These are phyloP conservation scores for Barnettozyma pratensis DNA, from an alignment of 805 yeast genomes.

Conservation along the genomic window DNA sequence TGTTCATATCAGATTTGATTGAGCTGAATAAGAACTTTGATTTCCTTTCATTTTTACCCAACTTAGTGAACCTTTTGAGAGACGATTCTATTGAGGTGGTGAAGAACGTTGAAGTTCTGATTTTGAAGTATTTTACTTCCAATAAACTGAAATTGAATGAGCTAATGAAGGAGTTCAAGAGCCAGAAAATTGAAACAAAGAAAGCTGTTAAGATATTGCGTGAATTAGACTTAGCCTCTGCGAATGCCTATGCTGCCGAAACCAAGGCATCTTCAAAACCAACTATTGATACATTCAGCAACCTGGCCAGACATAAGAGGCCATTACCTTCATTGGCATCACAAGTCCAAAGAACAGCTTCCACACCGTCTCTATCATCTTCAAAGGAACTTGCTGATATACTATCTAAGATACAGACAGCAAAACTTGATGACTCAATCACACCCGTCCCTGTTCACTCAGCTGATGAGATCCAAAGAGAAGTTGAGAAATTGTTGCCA, in stretches of 20 bases:
- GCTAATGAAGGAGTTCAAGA: slow-evolving; percentile 17
- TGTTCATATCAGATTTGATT: slow-evolving; percentile 39
- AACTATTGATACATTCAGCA: slow-evolving; percentile 24
- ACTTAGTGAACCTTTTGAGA: slow-evolving; percentile 21
- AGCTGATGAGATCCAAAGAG: slow-evolving; percentile 20
- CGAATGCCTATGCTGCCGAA: slow-evolving; percentile 17
- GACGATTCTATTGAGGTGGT: slow-evolving; percentile 23
- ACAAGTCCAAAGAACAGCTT: slow-evolving; percentile 1
- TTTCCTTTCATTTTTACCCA: slow-evolving; percentile 25
- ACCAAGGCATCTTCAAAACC: slow-evolving; percentile 10
- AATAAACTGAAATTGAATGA: slow-evolving; percentile 17
- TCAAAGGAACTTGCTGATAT: slow-evolving; percentile 13
- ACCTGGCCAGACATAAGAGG: slow-evolving; percentile 13
- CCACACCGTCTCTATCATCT: slow-evolving; percentile 1
- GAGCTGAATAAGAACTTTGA: slow-evolving; percentile 31
- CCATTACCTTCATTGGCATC: background rate
- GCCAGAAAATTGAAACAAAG: slow-evolving; percentile 20
- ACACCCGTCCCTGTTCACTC: slow-evolving; percentile 10
- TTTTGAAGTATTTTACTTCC: slow-evolving; percentile 21
- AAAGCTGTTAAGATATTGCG: slow-evolving; percentile 13
- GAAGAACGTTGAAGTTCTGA: slow-evolving; percentile 22
- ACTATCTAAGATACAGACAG: slow-evolving; percentile 13
- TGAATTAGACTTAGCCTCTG: slow-evolving; percentile 17
- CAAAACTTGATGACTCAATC: slow-evolving; percentile 19
- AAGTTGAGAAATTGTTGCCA: slow-evolving; percentile 22